Evolutionary conservation across 2,329 filamentous ascomycete genomes (phyloP), one percentile per base, ranked within the genome.

Genomic region (Meredithiella fracta): DNA sequence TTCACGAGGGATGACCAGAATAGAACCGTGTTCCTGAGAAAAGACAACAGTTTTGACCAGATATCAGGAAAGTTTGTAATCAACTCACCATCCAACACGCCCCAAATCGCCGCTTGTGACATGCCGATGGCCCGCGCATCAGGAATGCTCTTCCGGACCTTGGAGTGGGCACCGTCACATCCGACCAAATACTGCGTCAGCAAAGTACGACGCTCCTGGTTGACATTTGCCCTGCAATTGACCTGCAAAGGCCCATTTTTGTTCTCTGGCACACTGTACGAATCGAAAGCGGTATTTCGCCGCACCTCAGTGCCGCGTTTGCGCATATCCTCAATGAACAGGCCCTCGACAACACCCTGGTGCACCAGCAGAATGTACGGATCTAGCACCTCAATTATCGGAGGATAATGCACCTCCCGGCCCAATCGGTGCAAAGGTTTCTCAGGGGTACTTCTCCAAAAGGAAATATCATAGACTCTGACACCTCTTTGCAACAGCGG

Each of bases 31-130:
- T 58, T 78, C 73, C 59, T 85, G 78, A 1, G 79, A 82, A 60
- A 82, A 82, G 6, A 86, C 73, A 0, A 84, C 75, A 0, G 82
- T 81, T 68, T 86, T 86, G 79, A 83, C 82, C 82, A 86, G 51
- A 86, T 76, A 62, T 86, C 83, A 1, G 83, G 83, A 61, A 87
- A 86, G 64, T 86, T 75, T 6, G 83, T 86, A 47, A 83, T 78
- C 8, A 86, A 68, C 64, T 80, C 78, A 61, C 82, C 83, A 64
- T 87, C 83, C 2, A 87, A 68, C 1, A 87, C 83, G 56, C 82
- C 83, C 83, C 83, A 87, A 37, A 78, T 72, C 20, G 73, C 71
- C 11, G 72, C 67, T 59, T 74, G 72, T 8, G 80, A 77, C 64
- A 73, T 66, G 53, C 73, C 72, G 23, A 81, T 73, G 3, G 79